Base-by-base conservation (phyloP, 2,329 filamentous ascomycete genomes). In the Zarea fungicola region DNA sequence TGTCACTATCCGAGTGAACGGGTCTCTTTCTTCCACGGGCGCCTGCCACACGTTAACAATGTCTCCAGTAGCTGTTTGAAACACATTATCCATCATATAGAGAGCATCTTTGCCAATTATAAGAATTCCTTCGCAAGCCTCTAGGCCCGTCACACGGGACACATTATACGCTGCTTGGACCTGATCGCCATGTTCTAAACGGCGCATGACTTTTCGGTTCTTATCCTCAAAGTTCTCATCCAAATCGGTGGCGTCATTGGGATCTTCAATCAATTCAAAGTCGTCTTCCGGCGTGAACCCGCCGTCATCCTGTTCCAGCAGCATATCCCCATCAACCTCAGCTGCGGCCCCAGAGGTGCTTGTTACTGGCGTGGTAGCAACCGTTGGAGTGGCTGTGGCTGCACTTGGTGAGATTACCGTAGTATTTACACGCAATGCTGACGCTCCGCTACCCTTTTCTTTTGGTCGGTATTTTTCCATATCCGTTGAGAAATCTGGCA, bases 1-100 rank as follows among this genome's bases (percentile, higher is more conserved):
- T 4, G 89, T 85, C 55, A 99, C 95, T 64, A 97, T 92, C 60
- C 95, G 89, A 16, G 96, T 85, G 63, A 96, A 99, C 1, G 90
- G 89, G 60, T 99, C 93, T 19, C 93, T 84, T 67, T 99, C 95
- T 56, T 97, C 91, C 1, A 80, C 73, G 0, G 92, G 90, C 2
- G 93, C 95, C 66, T 97, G 90, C 81, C 88, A 92, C 8, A 96
- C 91, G 59, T 96, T 92, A 51, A 99, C 89, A 61, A 99, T 96
- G 64, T 99, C 95, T 11, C 92, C 92, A 60, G 96, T 93, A 2
- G 87, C 84, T 54, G 92, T 83, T 62, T 97, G 92, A 64, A 99
- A 97, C 60, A 96, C 92, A 58, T 93, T 92, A 67, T 99, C 93
- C 67, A 97, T 86, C 56, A 99, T 85, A 62, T 99, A 99, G 14